Evolutionary conservation across 495 filamentous ascomycete species (phyloP).

Genomic region (Viridothelium virens): DNA sequence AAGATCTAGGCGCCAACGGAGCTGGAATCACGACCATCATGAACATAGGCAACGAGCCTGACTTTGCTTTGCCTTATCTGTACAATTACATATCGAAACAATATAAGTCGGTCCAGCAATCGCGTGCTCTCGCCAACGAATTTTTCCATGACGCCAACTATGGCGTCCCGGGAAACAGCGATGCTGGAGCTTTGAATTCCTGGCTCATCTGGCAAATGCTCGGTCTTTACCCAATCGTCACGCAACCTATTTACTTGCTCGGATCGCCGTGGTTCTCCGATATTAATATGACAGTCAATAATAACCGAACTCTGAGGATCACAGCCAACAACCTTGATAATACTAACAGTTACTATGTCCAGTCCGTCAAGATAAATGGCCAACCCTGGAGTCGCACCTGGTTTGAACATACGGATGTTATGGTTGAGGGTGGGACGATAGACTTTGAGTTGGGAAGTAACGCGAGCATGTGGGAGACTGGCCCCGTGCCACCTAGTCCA

Average conservation of each 20-base stretch:
- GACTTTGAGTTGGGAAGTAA: conserved; percentile 29
- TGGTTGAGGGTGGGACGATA: conserved; percentile 32
- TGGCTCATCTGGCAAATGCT: conserved; percentile 37
- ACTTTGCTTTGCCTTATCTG: conserved; percentile 33
- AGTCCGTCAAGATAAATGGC: conserved; percentile 34
- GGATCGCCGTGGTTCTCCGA: conserved; percentile 32
- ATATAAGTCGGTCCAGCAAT: conserved; percentile 29
- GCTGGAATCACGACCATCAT: conserved; percentile 31
- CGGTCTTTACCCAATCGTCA: conserved; percentile 35
- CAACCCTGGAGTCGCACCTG: conserved; percentile 31
- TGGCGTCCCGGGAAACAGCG: conserved; percentile 34
- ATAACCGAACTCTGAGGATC: conserved; percentile 29
- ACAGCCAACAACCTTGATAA: conserved; percentile 28
- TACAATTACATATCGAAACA: conserved; percentile 36
- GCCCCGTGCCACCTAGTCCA: conserved; percentile 31
- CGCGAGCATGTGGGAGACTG: conserved; percentile 31
- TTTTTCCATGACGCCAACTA: conserved; percentile 29
- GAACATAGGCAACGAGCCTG: conserved; percentile 36
- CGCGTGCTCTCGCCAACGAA: conserved; percentile 26
- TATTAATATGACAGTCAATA: conserved; percentile 31
- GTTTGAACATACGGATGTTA: conserved; percentile 33
- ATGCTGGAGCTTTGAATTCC: conserved; percentile 33
- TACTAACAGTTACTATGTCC: conserved; percentile 32
- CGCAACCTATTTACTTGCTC: conserved; percentile 33
- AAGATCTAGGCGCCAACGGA: conserved; percentile 30